Evolutionary conservation across 2,329 filamentous ascomycete genomes (phyloP).

Genomic region (Paecilomyces fulvus): DNA sequence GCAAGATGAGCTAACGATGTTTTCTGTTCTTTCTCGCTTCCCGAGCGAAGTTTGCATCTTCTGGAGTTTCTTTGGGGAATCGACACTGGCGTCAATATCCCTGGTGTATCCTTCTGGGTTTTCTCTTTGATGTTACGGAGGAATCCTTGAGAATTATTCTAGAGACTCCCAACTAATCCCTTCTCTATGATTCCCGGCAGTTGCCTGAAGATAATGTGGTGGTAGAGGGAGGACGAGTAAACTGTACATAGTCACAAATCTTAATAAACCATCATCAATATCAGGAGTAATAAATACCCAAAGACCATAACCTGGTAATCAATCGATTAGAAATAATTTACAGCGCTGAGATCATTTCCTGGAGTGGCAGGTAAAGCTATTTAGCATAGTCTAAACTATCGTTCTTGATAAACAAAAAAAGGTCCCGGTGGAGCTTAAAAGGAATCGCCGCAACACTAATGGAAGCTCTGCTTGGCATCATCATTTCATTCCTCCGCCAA

Average conservation of each 20-base stretch:
- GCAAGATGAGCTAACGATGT: not conserved
- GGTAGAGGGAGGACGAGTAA: not conserved
- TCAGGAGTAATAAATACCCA: not conserved
- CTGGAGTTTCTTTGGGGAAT: not conserved
- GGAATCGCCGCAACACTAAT: not conserved
- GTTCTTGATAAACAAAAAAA: too few species aligned
- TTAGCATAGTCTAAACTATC: too few species aligned
- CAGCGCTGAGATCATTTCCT: too few species aligned
- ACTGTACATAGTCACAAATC: not conserved
- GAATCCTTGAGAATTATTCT: not conserved
- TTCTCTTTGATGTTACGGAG: not conserved
- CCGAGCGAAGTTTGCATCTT: not conserved
- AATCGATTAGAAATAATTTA: too few species aligned
- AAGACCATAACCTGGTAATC: not conserved
- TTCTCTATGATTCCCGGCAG: not conserved
- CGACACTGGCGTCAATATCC: not conserved
- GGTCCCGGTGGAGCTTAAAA: not conserved
- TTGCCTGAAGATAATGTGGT: not conserved
- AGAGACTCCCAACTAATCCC: not conserved
- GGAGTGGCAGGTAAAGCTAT: too few species aligned
- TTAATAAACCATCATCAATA: not conserved
- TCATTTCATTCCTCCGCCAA: not conserved
- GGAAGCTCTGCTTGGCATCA: not conserved
- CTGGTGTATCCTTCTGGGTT: not conserved
- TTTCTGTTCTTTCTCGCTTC: not conserved